Conservation (phyloP, 768 basidiomycete species). For the Russula sp. region DNA sequence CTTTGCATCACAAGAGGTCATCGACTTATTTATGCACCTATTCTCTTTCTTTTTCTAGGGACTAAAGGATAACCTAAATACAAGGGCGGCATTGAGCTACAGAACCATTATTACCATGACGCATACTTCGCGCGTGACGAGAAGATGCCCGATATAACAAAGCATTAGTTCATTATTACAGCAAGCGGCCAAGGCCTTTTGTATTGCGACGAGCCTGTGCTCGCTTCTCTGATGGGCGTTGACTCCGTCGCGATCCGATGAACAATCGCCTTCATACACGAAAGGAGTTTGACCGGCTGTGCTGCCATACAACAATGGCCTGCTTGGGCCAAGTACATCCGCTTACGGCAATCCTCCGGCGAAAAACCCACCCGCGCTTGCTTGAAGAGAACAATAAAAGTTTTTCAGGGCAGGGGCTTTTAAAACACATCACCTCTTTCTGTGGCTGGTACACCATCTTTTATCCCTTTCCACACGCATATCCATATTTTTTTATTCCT, state of each 20-base stretch:
- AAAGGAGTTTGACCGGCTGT: background rate
- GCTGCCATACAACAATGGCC: background rate
- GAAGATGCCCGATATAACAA: background rate
- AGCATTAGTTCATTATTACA: background rate
- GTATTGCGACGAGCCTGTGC: slow-evolving; percentile 4
- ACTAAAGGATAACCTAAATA: background rate
- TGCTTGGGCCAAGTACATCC: background rate
- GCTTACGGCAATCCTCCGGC: slow-evolving; percentile 4
- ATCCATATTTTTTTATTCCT: background rate
- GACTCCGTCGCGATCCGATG: background rate
- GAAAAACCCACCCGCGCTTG: background rate
- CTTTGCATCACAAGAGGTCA: background rate
- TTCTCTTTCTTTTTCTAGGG: background rate
- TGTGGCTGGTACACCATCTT: background rate
- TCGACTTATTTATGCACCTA: slow-evolving; percentile 3
- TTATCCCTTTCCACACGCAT: background rate
- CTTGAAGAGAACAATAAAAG: slow-evolving; percentile 6
- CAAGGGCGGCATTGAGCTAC: slow-evolving; percentile 9
- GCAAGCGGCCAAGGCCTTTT: background rate
- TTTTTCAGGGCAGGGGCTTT: background rate
- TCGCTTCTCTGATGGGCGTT: background rate
- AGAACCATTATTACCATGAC: slow-evolving; percentile 1
- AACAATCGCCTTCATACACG: slow-evolving; percentile 8
- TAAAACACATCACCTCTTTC: background rate
- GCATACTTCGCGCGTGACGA: background rate